A percentile compares a stretch with the other conserved stretches of the same genome.
Evolutionary conservation across 2,329 filamentous ascomycete species (phyloP).

Genomic region (Neopestalotiopsis clavispora): DNA sequence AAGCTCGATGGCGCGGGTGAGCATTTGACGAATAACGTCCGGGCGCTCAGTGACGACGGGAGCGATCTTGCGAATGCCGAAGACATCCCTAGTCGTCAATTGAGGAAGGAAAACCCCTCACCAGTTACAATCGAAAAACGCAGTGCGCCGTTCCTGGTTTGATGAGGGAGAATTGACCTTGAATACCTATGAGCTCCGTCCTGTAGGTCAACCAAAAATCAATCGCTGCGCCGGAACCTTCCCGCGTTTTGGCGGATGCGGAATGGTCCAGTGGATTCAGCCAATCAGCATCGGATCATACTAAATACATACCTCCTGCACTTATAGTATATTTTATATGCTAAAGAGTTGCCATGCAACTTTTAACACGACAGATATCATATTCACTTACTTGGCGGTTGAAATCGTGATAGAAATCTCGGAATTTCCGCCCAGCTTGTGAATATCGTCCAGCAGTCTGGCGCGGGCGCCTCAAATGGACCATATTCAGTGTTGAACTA

Average conservation of each 20-base stretch:
- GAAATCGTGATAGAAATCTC: too few relatives aligned
- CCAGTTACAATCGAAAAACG: not conserved
- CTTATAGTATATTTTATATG: too few relatives aligned
- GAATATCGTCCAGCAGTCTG: too few relatives aligned
- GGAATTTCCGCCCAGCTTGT: too few relatives aligned
- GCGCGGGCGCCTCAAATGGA: too few relatives aligned
- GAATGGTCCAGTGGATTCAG: not conserved
- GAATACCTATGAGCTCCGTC: not conserved
- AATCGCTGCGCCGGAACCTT: not conserved
- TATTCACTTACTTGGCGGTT: too few relatives aligned
- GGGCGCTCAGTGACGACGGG: conserved; percentile 31
- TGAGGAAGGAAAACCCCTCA: not conserved
- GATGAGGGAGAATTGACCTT: not conserved
- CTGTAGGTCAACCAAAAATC: conserved; percentile 1
- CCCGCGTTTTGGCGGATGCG: not conserved
- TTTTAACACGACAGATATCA: too few relatives aligned
- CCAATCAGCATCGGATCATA: not conserved
- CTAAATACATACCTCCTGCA: not conserved
- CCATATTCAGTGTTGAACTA: too few relatives aligned
- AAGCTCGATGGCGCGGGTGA: conserved; percentile 56
- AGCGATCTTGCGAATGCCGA: conserved; percentile 33
- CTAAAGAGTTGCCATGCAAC: too few relatives aligned
- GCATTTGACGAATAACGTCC: conserved; percentile 54
- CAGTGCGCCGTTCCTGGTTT: not conserved
- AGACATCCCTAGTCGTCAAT: not conserved